A percentile compares a stretch with the other conserved stretches of the same genome.
phyloP scores from a whole-genome alignment of 2,329 filamentous ascomycete genomes.

The Aspergillus fumigatus region DNA sequence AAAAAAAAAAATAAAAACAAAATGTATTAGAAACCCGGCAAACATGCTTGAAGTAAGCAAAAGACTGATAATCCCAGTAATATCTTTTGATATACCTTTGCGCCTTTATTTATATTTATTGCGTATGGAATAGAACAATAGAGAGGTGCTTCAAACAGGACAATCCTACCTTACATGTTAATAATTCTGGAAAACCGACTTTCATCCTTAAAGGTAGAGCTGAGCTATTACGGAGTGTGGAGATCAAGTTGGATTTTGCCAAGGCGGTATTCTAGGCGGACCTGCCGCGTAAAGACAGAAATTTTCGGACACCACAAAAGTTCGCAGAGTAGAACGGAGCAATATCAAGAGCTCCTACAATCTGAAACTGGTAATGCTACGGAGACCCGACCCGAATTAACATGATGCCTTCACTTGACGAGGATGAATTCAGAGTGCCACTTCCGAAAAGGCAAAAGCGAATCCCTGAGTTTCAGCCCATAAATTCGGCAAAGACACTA shows the following conservation, averaged over 20 bases:
- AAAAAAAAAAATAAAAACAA: too few species aligned
- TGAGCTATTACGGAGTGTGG: too few species aligned
- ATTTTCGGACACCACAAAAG: constrained; percentile 1
- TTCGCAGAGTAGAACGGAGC: background rate
- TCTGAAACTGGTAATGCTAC: background rate
- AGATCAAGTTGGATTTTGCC: background rate
- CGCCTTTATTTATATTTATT: background rate
- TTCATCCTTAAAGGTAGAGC: too few species aligned
- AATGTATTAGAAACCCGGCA: too few species aligned
- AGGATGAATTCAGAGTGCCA: constrained; percentile 57
- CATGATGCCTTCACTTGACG: constrained; percentile 44
- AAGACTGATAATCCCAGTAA: background rate
- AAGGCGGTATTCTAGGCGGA: constrained; percentile 1
- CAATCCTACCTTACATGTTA: background rate
- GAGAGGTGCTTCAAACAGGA: background rate
- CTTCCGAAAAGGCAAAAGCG: constrained; percentile 74
- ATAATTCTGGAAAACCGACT: background rate
- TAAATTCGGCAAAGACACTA: constrained; percentile 40
- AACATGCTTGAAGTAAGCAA: background rate
- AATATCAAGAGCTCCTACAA: constrained; percentile 1
- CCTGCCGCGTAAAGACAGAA: background rate
- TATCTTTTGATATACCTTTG: background rate
- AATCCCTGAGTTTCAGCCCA: constrained; percentile 30
- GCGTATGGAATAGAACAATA: background rate
- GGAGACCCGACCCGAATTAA: background rate